phyloP scores from a whole-genome alignment of 2,329 filamentous ascomycete species.

The Fusarium xyrophilum region DNA sequence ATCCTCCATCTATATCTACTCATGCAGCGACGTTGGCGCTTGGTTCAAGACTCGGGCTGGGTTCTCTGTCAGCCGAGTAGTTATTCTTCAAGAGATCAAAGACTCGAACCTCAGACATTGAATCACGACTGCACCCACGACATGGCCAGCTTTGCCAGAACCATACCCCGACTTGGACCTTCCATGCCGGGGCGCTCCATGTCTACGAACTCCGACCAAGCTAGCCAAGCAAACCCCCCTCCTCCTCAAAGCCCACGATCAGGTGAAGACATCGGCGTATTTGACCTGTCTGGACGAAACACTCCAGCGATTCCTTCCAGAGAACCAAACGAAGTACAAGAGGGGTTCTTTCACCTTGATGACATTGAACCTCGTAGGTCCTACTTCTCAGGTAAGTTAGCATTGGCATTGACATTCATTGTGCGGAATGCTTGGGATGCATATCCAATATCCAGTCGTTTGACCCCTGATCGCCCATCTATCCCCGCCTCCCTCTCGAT shows the following conservation, averaged over 20 bases:
- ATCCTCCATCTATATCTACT: slow-evolving; percentile 8
- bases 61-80: slow-evolving; percentile 25
- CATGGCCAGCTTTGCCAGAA: slow-evolving; percentile 59
- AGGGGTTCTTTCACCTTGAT: slow-evolving; percentile 28
- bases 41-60: slow-evolving; percentile 33
- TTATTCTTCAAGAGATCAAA: slow-evolving; percentile 12
- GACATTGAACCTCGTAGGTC: slow-evolving; percentile 15
- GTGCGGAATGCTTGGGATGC: slow-evolving; percentile 17
- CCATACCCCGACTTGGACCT: slow-evolving; percentile 55
- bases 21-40: slow-evolving; percentile 33
- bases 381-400: slow-evolving; percentile 25
- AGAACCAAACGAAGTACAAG: slow-evolving; percentile 13
- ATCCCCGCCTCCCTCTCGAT: slow-evolving; percentile 8
- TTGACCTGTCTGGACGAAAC: slow-evolving; percentile 39
- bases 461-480: slow-evolving; percentile 1
- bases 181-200: slow-evolving; percentile 52
- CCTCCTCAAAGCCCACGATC: slow-evolving; percentile 41
- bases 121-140: slow-evolving; percentile 17
- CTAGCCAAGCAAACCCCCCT: slow-evolving; percentile 41
- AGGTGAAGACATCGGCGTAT: slow-evolving; percentile 43
- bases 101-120: slow-evolving; percentile 16
- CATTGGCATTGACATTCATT: neutral
- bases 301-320: slow-evolving; percentile 37
- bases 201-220: slow-evolving; percentile 56
- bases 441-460: slow-evolving; percentile 9